Conservation (phyloP, 768 basidiomycete species). For the Xerocomus potaroensis region DNA sequence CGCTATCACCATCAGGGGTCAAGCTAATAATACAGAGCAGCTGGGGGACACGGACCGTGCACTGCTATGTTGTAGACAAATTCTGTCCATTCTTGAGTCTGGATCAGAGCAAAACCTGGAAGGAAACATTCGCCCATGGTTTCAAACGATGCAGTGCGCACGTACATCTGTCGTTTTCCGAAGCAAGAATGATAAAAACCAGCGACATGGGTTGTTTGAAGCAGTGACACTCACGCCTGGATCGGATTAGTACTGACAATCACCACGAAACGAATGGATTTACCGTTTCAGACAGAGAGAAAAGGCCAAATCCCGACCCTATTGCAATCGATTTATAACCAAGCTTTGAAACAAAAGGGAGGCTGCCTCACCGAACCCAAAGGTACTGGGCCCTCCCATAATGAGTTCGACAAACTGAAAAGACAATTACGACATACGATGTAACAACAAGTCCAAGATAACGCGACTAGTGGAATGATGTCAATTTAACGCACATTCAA, state of each 20-base stretch:
- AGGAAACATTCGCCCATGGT: background rate
- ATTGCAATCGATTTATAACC: background rate
- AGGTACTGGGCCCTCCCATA: background rate
- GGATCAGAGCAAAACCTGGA: background rate
- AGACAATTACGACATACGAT: slow-evolving; percentile 1
- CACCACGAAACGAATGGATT: background rate
- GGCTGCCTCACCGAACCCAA: slow-evolving; percentile 1
- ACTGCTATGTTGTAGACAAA: background rate
- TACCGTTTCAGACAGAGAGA: background rate
- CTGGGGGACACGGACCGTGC: slow-evolving; percentile 4
- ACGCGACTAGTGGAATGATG: slow-evolving; percentile 1
- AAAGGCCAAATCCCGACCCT: background rate
- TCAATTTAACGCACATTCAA: background rate
- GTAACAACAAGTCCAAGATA: slow-evolving; percentile 9
- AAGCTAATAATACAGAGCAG: background rate
- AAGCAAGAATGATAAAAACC: background rate
- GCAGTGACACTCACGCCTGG: slow-evolving; percentile 3
- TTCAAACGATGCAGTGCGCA: background rate
- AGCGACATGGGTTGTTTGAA: background rate
- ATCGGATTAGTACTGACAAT: background rate
- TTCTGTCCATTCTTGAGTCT: background rate
- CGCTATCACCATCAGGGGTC: no score
- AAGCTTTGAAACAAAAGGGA: background rate
- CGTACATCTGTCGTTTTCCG: slow-evolving; percentile 3
- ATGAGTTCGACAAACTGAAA: background rate